Conservation (phyloP, 2,329 filamentous ascomycete species). For the Cladosporium velox region DNA sequence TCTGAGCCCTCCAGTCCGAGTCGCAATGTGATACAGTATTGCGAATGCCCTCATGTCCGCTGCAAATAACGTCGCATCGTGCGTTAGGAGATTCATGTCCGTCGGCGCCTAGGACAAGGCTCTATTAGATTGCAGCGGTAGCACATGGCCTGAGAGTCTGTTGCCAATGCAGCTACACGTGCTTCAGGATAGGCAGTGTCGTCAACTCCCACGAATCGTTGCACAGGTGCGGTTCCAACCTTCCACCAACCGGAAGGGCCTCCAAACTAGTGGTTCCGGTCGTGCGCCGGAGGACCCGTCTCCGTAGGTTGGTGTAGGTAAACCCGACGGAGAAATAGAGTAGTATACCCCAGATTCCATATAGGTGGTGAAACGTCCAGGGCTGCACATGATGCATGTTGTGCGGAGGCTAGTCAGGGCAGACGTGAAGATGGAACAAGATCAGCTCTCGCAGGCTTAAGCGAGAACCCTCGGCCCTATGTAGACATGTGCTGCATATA, state of each 20-base stretch:
- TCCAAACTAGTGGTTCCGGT: background rate
- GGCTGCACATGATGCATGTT: background rate
- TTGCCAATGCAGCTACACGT: background rate
- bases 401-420: background rate
- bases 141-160: background rate
- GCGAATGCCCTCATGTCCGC: background rate
- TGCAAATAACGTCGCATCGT: background rate
- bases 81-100: background rate
- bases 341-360: background rate
- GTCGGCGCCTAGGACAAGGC: background rate
- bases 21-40: background rate
- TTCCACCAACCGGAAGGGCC: constrained; percentile 16
- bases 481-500: background rate
- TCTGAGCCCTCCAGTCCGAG: background rate
- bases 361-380: background rate
- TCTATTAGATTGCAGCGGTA: constrained; percentile 10
- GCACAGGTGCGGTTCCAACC: background rate
- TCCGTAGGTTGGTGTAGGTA: background rate
- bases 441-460: background rate
- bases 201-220: constrained; percentile 13
- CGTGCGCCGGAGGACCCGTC: constrained; percentile 2
- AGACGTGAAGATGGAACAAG: background rate
- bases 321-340: constrained; percentile 3
- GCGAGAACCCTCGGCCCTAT: background rate
- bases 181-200: background rate